Base-by-base conservation (phyloP, 495 filamentous ascomycete species). In the Podospora pseudocomata region DNA sequence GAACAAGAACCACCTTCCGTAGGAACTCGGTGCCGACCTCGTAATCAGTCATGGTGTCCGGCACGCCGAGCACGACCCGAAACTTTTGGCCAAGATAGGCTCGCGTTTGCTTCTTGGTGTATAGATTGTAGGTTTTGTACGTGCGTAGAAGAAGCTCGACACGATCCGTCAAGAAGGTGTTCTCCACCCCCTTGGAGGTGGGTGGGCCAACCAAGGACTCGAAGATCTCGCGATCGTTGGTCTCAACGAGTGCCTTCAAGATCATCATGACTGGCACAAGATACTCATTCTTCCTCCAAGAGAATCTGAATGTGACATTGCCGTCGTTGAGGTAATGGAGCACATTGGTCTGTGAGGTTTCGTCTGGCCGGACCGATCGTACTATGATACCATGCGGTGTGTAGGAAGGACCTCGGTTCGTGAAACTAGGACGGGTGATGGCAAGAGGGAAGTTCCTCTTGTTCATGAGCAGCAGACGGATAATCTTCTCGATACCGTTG, bases 271-370 rank as follows among this genome's bases (percentile, higher is more conserved):
- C 91, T 19, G 95, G 95, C 16, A 99, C 85, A 26, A 97, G 85
- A 75, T 91, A 99, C 80, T 98, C 95, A 70, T 92, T 92, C 83
- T 99, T 99, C 70, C 94, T 85, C 95, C 95, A 99, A 1, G 94
- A 97, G 79, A 99, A 98, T 54, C 95, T 87, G 82, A 99, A 96
- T 2, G 91, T 97, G 68, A 97, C 87, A 77, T 97, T 97, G 69
- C 95, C 95, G 78, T 98, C 94, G 68, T 84, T 90, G 60, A 97
- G 88, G 79, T 97, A 99, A 78, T 99, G 95, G 27, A 99, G 84
- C 27, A 97, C 93, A 72, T 97, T 98, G 13, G 94, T 98, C 76
- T 98, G 95, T 16, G 94, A 97, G 19, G 93, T 97, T 79, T 99
- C 93, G 75, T 99, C 95, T 11, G 93, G 94, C 56, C 95, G 88